Evolutionary conservation across 352 stramenopile species (phyloP), one percentile per base, ranked within the genome.

Genomic region (Phytopythium delawarense): DNA sequence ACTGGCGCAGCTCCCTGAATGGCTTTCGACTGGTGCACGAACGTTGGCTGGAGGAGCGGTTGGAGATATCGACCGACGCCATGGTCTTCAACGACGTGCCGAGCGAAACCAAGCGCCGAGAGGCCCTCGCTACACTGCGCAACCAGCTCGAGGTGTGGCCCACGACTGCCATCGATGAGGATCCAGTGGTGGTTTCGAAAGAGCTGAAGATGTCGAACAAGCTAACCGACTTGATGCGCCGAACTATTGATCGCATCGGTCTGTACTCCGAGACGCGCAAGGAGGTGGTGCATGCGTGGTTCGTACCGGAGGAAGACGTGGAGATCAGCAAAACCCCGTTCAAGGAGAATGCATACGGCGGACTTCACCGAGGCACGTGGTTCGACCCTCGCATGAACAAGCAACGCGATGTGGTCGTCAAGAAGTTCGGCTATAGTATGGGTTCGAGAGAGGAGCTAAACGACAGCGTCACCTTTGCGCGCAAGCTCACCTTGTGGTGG

Each of bases 401-500:
- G 20, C 42, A 48, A n/a, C 42, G 42, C 42, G 12, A 25, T 6
- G 20, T 48, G 6, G 6, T 48, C 42, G 7, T 48, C 42, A 45
- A 45, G 39, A 15, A 45, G 39, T 4, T 45, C 15, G 1, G 2
- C 15, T 28, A 28, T 28, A 28, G 25, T 28, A 5, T 45, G 1
- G 39, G 7, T 4, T 7, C 11, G 9, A 16, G 3, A 15, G 16
- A 42, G 1, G 7, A 4, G 37, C 37, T 42, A 15, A 2, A 16
- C 37, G 12, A 42, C 37, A 42, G 37, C 40, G 13, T 46, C 40
- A 46, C 40, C 4, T 46, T 46, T 13, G 15, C 40, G 1, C 42
- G 18, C 42, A 16, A 21, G 42, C 42, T 48, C 42, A 25, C 68
- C 20, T 35, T 76, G 20, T 84, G 76, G 76, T 50, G 46, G 8